These are phyloP conservation scores for Parsonsia alboflavescens DNA, from an alignment of 257 asterid genomes.

Conservation along the genomic window DNA sequence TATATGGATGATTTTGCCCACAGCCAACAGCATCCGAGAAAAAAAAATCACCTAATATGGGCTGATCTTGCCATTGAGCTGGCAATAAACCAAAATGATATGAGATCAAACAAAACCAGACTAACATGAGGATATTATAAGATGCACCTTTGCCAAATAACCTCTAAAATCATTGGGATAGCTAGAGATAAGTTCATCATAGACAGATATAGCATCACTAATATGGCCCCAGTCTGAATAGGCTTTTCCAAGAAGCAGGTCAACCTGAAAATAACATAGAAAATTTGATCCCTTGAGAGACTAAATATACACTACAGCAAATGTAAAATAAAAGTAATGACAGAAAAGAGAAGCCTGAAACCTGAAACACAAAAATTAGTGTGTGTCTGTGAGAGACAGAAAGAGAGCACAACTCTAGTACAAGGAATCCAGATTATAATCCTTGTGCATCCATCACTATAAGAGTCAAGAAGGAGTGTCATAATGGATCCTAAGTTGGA, in stretches of 20 bases:
- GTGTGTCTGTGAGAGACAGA: background rate
- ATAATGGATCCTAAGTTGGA: background rate
- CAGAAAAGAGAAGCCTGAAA: background rate
- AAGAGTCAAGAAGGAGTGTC: background rate
- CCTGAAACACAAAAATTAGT: background rate
- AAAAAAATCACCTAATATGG: background rate
- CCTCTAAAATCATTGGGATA: conserved; percentile 94
- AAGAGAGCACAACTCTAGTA: background rate
- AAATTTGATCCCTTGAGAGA: background rate
- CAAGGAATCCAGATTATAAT: background rate
- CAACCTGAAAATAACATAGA: conserved; percentile 44
- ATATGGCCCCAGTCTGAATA: conserved; percentile 94
- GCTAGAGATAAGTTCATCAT: conserved; percentile 73
- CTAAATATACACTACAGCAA: background rate
- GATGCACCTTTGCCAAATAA: conserved; percentile 84
- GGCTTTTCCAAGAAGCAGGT: conserved; percentile 88
- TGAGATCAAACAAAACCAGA: background rate
- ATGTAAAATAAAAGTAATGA: no score
- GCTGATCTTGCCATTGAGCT: background rate
- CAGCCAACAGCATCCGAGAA: background rate
- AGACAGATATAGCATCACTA: conserved; percentile 83
- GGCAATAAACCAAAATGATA: conserved; percentile 1
- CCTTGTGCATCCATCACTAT: background rate
- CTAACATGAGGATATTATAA: conserved; percentile 1
- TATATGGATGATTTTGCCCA: background rate